Conservation (phyloP, 495 filamentous ascomycete species). For the Evernia prunastri region DNA sequence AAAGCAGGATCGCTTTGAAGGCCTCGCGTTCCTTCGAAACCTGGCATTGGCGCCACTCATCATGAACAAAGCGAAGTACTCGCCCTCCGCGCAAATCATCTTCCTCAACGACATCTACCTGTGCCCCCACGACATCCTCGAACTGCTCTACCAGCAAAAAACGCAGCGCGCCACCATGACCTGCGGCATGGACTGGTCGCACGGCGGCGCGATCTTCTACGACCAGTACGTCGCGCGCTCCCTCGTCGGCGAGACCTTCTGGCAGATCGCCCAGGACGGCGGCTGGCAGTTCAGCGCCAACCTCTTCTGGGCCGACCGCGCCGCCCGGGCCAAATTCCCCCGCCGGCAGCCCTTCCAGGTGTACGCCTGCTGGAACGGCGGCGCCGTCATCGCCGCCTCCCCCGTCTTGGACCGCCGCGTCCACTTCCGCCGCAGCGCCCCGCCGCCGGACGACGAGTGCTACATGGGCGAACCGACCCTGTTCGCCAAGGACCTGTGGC, state of each 20-base stretch:
- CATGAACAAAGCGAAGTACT: background rate
- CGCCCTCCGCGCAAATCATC: background rate
- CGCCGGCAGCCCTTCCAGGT: background rate
- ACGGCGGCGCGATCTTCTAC: conserved; percentile 39
- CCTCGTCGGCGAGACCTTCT: conserved; percentile 45
- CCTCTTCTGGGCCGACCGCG: conserved; percentile 41
- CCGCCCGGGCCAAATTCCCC: conserved; percentile 21
- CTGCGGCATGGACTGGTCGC: conserved; percentile 50
- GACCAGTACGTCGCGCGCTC: conserved; percentile 46
- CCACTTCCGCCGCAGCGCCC: conserved; percentile 18
- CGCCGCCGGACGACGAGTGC: conserved; percentile 41
- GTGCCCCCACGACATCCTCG: background rate
- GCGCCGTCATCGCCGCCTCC: background rate
- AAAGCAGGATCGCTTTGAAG: background rate
- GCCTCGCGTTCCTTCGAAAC: background rate
- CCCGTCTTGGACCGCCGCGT: background rate
- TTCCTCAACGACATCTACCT: background rate
- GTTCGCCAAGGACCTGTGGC: conserved; percentile 47
- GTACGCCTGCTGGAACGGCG: background rate
- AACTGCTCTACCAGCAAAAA: conserved; percentile 38
- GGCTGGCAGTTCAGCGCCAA: conserved; percentile 38
- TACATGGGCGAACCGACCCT: conserved; percentile 42
- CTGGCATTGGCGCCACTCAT: background rate
- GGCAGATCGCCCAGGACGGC: conserved; percentile 40
- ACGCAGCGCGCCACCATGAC: conserved; percentile 44